Percentiles rank a stretch among this genome's conserved stretches.
These are phyloP conservation scores for Suhomyces anneliseae DNA, from an alignment of 1,139 yeast species.

Conservation along the genomic window DNA sequence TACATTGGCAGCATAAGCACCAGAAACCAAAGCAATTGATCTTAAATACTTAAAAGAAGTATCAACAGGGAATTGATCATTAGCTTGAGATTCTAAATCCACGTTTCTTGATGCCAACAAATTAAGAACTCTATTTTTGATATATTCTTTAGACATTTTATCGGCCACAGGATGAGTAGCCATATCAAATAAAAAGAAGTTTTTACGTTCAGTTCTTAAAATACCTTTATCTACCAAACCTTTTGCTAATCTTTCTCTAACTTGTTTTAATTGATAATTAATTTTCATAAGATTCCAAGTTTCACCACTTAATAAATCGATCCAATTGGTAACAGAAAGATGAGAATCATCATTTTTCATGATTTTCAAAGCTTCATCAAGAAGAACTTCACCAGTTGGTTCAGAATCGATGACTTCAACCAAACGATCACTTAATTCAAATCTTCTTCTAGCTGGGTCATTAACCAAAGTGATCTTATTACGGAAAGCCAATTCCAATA, in stretches of 20 bases:
- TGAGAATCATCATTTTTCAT: constrained; percentile 84
- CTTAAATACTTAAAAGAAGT: constrained; percentile 74
- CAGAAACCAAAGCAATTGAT: constrained; percentile 79
- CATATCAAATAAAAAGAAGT: constrained; percentile 93
- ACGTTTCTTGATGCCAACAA: constrained; percentile 71
- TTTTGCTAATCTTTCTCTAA: constrained; percentile 92
- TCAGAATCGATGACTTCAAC: constrained; percentile 83
- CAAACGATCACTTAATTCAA: constrained; percentile 82
- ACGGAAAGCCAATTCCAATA: constrained; percentile 88
- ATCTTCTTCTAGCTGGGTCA: constrained; percentile 90
- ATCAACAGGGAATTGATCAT: constrained; percentile 65
- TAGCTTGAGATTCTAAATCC: constrained; percentile 48
- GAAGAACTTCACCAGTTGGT: constrained; percentile 90
- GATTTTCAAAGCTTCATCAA: constrained; percentile 89
- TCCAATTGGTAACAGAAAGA: constrained; percentile 87
- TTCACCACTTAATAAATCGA: constrained; percentile 90
- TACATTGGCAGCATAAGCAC: constrained; percentile 94
- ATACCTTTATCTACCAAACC: constrained; percentile 98
- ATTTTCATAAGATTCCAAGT: constrained; percentile 97
- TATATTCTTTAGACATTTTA: constrained; percentile 73
- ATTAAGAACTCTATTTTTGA: constrained; percentile 69
- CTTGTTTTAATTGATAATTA: constrained; percentile 93
- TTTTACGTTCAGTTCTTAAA: constrained; percentile 90
- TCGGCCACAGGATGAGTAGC: constrained; percentile 98
- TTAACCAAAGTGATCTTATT: constrained; percentile 85